Evolutionary conservation across 257 asterid species (phyloP).

Genomic region (Solanum corneliomulleri): DNA sequence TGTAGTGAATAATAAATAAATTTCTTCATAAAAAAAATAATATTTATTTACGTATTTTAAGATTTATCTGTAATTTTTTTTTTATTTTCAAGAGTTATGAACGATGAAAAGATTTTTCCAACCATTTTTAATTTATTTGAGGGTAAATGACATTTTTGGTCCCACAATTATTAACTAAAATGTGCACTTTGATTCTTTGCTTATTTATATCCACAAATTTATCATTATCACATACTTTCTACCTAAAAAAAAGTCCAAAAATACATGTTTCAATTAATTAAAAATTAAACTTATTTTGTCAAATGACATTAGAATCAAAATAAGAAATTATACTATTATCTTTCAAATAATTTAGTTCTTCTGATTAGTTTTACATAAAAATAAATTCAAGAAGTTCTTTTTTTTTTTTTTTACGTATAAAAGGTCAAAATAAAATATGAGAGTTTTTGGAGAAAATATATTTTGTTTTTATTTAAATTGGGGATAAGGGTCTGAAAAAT

Average conservation of each 20-base stretch:
- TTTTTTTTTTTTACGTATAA: background rate
- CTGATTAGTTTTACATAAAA: too few species aligned
- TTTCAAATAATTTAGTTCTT: background rate
- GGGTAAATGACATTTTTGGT: background rate
- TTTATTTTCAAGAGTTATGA: background rate
- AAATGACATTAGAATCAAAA: background rate
- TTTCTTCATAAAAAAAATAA: background rate
- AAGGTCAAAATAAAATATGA: background rate
- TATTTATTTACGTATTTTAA: background rate
- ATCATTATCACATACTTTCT: background rate
- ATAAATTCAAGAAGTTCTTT: too few species aligned
- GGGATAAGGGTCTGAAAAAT: too few species aligned
- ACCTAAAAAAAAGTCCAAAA: background rate
- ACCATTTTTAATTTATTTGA: too few species aligned
- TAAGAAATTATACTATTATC: background rate
- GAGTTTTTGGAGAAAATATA: background rate
- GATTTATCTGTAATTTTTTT: accelerated
- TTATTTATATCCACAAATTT: background rate
- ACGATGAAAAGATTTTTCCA: too few species aligned
- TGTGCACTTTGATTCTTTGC: background rate
- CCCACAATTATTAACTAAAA: background rate
- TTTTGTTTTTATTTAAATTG: background rate
- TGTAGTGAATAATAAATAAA: background rate
- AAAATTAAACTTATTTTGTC: background rate
- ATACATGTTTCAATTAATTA: background rate